phyloP scores from a whole-genome alignment of 305 asterid genomes.

The Solanum hybrid region DNA sequence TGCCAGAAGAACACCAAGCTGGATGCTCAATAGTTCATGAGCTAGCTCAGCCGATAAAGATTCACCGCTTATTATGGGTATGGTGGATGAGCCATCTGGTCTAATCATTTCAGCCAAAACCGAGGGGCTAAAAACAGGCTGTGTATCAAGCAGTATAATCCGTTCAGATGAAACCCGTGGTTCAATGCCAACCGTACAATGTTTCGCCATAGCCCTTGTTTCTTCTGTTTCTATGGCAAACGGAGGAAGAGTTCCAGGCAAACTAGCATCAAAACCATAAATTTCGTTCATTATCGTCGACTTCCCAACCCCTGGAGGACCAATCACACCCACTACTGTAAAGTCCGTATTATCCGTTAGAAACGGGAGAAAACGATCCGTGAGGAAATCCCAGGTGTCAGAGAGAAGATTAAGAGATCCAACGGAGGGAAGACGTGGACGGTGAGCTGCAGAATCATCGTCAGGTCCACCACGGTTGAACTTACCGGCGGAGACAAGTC shows the following conservation, averaged over 20 bases:
- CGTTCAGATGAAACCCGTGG: constrained; percentile 83
- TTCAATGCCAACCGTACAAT: constrained; percentile 79
- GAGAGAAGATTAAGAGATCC: constrained; percentile 85
- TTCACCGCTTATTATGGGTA: constrained; percentile 68
- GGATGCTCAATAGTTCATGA: constrained; percentile 87
- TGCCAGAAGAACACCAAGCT: constrained; percentile 89
- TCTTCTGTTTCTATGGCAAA: constrained; percentile 74
- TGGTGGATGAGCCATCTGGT: constrained; percentile 83
- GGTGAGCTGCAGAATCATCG: constrained; percentile 62
- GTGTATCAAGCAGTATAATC: constrained; percentile 89
- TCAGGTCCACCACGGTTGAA: constrained; percentile 51
- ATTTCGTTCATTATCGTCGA: constrained; percentile 88
- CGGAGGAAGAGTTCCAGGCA: constrained; percentile 90
- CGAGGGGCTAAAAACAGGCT: constrained; percentile 92
- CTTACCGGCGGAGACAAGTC: constrained; percentile 49
- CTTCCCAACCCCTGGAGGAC: constrained; percentile 86
- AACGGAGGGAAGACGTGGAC: constrained; percentile 63
- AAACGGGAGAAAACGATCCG: constrained; percentile 87
- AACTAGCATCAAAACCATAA: constrained; percentile 77
- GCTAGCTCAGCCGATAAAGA: constrained; percentile 84
- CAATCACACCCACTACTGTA: constrained; percentile 86
- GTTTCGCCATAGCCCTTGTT: constrained; percentile 76
- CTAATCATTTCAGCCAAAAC: constrained; percentile 87
- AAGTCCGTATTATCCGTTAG: constrained; percentile 90
- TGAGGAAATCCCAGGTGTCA: constrained; percentile 76